Evolutionary conservation across 371 early-diverging fungal species (phyloP), one percentile per base, ranked within the genome.

Genomic region (Mucor plumbeus): DNA sequence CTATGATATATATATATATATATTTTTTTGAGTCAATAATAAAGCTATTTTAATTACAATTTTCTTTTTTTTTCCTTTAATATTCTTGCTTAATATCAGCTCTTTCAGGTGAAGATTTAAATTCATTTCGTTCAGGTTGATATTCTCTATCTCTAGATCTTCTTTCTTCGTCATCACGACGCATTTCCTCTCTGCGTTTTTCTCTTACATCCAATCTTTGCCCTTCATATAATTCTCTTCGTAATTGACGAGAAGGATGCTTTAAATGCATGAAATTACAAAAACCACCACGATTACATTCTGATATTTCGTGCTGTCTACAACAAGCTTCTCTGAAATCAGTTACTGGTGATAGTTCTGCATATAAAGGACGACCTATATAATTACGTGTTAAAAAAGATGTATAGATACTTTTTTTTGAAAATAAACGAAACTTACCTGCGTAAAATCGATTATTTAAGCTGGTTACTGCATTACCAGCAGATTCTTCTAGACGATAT

Each of bases 201-300:
- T 88, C 88, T 48, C 83, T 78, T 43, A 85, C 63, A n/a, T 85
- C 81, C 48, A 83, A 63, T 58, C 90, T 77, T 71, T 98, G 99
- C 34, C 93, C 92, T 31, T 90, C 94, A 69, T 85, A 87, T 38
- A 98, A 81, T 39, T 94, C 94, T 69, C 91, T 83, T 67, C 87
- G 84, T 57, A 98, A 74, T 47, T 81, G 71, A 56, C 92, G 85
- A 19, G 92, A 84, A 6, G 95, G 94, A 58, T 87, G 87, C 67
- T 94, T 92, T 47, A 97, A 81, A 83, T 99, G 99, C 98, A 99
- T 98, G 81, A 99, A 99, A 81, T 97, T 98, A 82, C 99, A 99
- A 72, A 95, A 91, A 5, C 98, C 98, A 33, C 97, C 98, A 39
- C 98, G 94, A 68, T 91, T 94, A 82, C 99, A 98, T 75, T 94